A percentile compares a stretch with the other conserved stretches of the same genome.
Conservation (phyloP, 75 land plant genomes). For the Chamaecyparis obtusa region DNA sequence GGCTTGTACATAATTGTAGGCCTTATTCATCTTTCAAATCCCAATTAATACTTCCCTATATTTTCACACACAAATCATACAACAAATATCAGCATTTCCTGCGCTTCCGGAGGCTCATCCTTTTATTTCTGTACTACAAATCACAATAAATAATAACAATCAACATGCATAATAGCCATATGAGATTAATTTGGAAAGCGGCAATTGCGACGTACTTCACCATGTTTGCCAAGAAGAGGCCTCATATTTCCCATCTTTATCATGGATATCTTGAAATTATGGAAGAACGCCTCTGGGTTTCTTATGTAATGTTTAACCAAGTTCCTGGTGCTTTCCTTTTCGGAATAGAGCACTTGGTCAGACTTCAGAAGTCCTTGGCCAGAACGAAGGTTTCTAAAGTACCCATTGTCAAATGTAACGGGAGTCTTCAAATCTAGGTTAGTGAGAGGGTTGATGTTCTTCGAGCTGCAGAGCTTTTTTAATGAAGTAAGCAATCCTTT, state of each 20-base stretch:
- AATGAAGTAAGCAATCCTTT: slow-evolving; percentile 35
- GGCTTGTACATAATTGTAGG: background rate
- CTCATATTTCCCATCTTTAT: slow-evolving; percentile 26
- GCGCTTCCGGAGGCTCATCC: background rate
- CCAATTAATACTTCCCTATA: background rate
- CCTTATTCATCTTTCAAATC: background rate
- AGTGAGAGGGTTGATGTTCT: slow-evolving; percentile 1
- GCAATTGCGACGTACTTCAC: slow-evolving; percentile 38
- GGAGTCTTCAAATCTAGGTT: slow-evolving; percentile 65
- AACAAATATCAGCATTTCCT: background rate
- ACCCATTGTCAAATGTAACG: slow-evolving; percentile 72
- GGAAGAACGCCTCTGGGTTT: slow-evolving; percentile 21
- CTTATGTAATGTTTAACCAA: slow-evolving; percentile 19
- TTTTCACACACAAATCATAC: background rate
- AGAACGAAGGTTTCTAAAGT: slow-evolving; percentile 56
- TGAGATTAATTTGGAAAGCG: background rate
- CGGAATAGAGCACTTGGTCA: slow-evolving; percentile 55
- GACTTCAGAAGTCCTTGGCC: slow-evolving; percentile 70
- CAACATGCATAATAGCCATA: too few species aligned
- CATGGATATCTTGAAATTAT: slow-evolving; percentile 26
- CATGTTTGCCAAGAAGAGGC: slow-evolving; percentile 20
- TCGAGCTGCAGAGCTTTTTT: slow-evolving; percentile 38
- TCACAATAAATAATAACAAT: too few species aligned
- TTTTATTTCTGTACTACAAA: too few species aligned
- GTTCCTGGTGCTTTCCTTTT: background rate